Conservation (phyloP, 441 rosid genomes). For the Isatis lusitanica region DNA sequence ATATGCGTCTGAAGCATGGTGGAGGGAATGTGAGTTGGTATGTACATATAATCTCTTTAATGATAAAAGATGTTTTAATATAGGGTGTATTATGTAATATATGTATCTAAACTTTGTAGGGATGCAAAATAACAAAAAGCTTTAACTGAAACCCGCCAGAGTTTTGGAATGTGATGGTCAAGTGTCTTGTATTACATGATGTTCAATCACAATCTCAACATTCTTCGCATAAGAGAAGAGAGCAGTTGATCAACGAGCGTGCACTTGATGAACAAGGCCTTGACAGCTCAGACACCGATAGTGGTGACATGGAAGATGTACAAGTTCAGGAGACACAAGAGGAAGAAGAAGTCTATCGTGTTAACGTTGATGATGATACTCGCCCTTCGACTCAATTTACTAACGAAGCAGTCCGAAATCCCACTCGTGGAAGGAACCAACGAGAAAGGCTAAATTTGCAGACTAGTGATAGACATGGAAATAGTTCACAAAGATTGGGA, state of each 20-base stretch:
- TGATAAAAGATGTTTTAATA: neutral
- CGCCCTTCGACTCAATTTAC: too few species aligned
- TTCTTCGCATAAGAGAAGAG: neutral
- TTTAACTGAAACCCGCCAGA: neutral
- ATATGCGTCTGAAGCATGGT: neutral
- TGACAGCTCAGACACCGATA: neutral
- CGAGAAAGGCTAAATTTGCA: neutral
- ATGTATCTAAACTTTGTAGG: neutral
- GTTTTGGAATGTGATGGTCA: neutral
- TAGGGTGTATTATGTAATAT: neutral
- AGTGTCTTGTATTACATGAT: neutral
- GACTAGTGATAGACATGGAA: neutral
- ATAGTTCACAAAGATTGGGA: neutral
- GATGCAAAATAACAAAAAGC: neutral
- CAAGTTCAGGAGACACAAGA: neutral
- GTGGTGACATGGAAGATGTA: neutral
- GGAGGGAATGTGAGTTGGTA: neutral
- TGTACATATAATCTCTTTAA: neutral
- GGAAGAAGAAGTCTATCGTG: neutral
- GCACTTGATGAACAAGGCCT: neutral
- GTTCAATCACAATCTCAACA: neutral
- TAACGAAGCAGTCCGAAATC: neutral
- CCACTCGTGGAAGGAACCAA: neutral
- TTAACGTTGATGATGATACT: neutral
- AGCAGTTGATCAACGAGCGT: neutral